Percentiles rank a stretch among this genome's conserved stretches.
phyloP scores from a whole-genome alignment of 148 eudicot species.

The Silene conica region DNA sequence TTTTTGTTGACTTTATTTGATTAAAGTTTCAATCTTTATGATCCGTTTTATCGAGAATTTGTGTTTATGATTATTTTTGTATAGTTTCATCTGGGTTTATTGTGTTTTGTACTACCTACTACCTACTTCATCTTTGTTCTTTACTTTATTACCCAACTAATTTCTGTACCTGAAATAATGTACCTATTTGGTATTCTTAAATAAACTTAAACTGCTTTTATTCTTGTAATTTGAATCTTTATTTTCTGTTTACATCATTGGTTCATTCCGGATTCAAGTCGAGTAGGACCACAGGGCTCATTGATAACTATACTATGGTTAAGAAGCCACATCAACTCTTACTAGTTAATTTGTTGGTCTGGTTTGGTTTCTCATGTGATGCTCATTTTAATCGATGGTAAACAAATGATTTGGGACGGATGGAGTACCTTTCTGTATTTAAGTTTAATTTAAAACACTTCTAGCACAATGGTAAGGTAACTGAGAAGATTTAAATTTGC shows the following conservation, averaged over 20 bases:
- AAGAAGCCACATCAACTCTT: too few relatives aligned
- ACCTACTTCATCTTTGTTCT: not conserved
- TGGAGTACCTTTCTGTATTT: too few relatives aligned
- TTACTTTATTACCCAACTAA: not conserved
- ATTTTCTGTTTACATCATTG: not conserved
- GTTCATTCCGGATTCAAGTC: not conserved
- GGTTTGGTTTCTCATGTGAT: too few relatives aligned
- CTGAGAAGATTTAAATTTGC: conserved; percentile 23
- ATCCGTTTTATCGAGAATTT: too few relatives aligned
- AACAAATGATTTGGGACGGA: too few relatives aligned
- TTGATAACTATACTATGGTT: too few relatives aligned
- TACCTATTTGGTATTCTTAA: not conserved
- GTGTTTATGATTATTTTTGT: not conserved
- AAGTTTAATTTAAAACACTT: too few relatives aligned
- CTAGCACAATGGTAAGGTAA: not conserved
- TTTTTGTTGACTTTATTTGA: conserved; percentile 4
- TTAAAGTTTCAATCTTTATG: conserved; percentile 18
- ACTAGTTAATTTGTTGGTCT: too few relatives aligned
- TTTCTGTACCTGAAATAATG: not conserved
- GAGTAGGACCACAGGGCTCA: not conserved
- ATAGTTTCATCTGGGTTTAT: conserved; percentile 3
- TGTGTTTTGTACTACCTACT: not conserved
- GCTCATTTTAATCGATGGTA: too few relatives aligned
- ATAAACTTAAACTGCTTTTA: not conserved
- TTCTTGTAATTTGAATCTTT: not conserved